Evolutionary conservation across 192 early-diverging fungal species (phyloP).

Genomic region (Phycomyces nitens): DNA sequence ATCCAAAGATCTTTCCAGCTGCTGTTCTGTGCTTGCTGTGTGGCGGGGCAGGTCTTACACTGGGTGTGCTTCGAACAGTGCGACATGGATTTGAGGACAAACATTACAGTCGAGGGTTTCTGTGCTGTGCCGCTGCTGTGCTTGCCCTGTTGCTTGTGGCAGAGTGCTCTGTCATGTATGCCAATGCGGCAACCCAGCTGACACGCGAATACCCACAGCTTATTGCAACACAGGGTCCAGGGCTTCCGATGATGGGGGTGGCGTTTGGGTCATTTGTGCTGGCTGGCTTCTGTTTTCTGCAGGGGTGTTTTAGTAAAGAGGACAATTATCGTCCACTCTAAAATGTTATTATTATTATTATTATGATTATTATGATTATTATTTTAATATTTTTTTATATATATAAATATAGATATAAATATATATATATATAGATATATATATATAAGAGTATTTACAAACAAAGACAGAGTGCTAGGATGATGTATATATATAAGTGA

Average conservation of each 20-base stretch:
- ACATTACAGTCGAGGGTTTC: constrained; percentile 27
- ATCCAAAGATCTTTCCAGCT: constrained; percentile 24
- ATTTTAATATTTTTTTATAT: too few relatives aligned
- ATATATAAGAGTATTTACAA: too few relatives aligned
- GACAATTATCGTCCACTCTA: not conserved
- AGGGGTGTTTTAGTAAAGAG: constrained; percentile 23
- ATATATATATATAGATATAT: too few relatives aligned
- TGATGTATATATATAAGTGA: too few relatives aligned
- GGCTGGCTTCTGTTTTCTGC: constrained; percentile 13
- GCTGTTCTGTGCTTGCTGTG: constrained; percentile 23
- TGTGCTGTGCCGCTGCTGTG: constrained; percentile 8
- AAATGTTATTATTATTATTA: constrained; percentile 6
- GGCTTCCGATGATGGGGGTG: constrained; percentile 27
- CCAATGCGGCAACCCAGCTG: constrained; percentile 16
- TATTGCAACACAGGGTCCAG: constrained; percentile 21
- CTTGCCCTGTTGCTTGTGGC: constrained; percentile 18
- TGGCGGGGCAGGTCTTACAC: not conserved
- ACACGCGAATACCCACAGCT: constrained; percentile 24
- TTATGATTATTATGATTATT: too few relatives aligned
- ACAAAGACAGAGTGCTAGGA: too few relatives aligned
- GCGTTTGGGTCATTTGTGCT: constrained; percentile 13
- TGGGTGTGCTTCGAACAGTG: constrained; percentile 8
- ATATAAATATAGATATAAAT: too few relatives aligned
- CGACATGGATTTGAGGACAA: constrained; percentile 6
- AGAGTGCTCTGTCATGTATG: constrained; percentile 20